Evolutionary conservation across 1,284 basidiomycete genomes (phyloP).

Genomic region (Heterobasidion occidentale): DNA sequence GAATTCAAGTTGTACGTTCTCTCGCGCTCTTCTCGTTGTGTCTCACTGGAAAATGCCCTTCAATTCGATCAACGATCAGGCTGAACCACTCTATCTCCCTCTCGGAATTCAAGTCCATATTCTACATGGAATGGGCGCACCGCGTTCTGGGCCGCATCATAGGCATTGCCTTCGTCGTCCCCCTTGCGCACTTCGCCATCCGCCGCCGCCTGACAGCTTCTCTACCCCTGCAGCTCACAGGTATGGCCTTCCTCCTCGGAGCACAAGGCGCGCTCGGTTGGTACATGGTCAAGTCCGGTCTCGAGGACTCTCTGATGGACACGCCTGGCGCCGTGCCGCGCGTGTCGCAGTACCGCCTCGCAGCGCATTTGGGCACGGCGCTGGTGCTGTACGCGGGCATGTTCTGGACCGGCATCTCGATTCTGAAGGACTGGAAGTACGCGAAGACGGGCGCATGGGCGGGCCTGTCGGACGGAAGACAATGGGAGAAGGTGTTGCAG

Average conservation of each 20-base stretch:
- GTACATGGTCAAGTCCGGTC: constrained; percentile 99
- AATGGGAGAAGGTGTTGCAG: constrained; percentile 46
- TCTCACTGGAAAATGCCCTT: background rate
- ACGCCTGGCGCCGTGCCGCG: constrained; percentile 84
- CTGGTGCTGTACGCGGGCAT: constrained; percentile 89
- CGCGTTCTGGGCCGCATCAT: constrained; percentile 90
- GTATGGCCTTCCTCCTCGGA: constrained; percentile 77
- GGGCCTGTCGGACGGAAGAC: constrained; percentile 29
- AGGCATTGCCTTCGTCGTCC: constrained; percentile 74
- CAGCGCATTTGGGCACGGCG: constrained; percentile 89
- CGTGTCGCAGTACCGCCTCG: constrained; percentile 95
- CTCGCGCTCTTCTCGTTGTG: background rate
- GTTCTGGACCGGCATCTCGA: constrained; percentile 76
- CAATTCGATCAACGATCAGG: constrained; percentile 31
- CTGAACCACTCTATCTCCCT: constrained; percentile 85
- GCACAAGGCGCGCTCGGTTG: constrained; percentile 92
- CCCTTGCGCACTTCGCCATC: constrained; percentile 73
- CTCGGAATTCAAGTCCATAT: constrained; percentile 93
- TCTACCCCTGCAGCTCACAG: constrained; percentile 58
- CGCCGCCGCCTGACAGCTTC: constrained; percentile 60
- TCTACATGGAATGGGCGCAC: constrained; percentile 99
- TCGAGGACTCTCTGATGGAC: constrained; percentile 77
- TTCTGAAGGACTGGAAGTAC: constrained; percentile 78
- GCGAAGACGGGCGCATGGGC: constrained; percentile 38
- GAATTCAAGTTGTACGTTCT: constrained; percentile 88